A percentile compares a stretch with the other conserved stretches of the same genome.
These are phyloP conservation scores for Inonotus hispidus DNA, from an alignment of 1,284 basidiomycete genomes.

Conservation along the genomic window DNA sequence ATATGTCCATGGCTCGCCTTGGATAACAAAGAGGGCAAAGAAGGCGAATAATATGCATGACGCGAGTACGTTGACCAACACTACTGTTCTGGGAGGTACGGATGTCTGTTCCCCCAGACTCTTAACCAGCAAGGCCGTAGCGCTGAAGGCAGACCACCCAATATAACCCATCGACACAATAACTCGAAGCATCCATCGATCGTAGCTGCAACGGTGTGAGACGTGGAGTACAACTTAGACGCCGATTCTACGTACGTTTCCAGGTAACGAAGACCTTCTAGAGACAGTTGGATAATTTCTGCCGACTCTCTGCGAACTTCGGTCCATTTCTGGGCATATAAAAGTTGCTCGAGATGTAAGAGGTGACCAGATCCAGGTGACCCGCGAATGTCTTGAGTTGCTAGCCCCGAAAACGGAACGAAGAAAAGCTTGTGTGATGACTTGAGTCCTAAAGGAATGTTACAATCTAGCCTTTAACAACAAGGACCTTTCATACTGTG, in stretches of 20 bases:
- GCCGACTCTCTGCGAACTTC: conserved; percentile 46
- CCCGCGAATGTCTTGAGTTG: conserved; percentile 30
- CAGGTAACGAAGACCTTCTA: conserved; percentile 74
- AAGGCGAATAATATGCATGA: conserved; percentile 28
- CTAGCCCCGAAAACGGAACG: conserved; percentile 43
- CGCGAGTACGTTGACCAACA: conserved; percentile 15
- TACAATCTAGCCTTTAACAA: background rate
- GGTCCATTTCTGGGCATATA: conserved; percentile 41
- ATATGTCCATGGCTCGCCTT: conserved; percentile 68
- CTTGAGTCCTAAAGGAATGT: conserved; percentile 48
- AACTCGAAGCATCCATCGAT: conserved; percentile 64
- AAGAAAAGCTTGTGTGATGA: conserved; percentile 53
- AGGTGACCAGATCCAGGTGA: conserved; percentile 30
- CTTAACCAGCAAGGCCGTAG: conserved; percentile 43
- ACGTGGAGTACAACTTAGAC: background rate
- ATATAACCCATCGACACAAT: conserved; percentile 73
- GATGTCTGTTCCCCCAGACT: background rate
- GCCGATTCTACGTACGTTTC: conserved; percentile 51
- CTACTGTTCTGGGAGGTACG: background rate
- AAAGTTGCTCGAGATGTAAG: conserved; percentile 38
- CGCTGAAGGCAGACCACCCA: conserved; percentile 72
- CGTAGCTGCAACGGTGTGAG: conserved; percentile 43
- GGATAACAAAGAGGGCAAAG: conserved; percentile 52
- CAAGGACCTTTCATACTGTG: conserved; percentile 43
- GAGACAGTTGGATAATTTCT: conserved; percentile 49